A percentile compares a stretch with the other conserved stretches of the same genome.
These are phyloP conservation scores for Ustilago xerochloae DNA, from an alignment of 1,284 basidiomycete species.

Conservation along the genomic window DNA sequence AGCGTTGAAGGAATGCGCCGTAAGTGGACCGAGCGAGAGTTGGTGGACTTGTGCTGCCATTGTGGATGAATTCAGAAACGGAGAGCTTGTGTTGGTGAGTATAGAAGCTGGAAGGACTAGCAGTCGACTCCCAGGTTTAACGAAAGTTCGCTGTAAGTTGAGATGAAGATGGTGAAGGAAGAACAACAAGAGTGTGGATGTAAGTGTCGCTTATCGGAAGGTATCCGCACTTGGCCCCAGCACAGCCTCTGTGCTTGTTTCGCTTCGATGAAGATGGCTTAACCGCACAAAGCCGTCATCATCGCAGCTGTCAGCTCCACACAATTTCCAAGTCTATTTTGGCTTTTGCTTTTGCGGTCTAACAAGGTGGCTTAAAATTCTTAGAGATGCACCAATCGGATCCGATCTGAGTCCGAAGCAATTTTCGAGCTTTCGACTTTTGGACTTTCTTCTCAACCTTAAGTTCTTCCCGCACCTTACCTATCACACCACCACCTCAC, in stretches of 20 bases:
- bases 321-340: not conserved
- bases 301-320: not conserved
- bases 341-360: not conserved
- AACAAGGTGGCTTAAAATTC: not conserved
- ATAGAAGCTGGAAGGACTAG: conserved; percentile 48
- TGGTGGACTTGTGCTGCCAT: conserved; percentile 70
- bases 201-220: too few relatives aligned
- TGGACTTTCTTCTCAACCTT: conserved; percentile 4
- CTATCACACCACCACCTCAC: not conserved
- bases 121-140: conserved; percentile 51
- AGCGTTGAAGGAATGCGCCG: conserved; percentile 90
- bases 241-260: conserved; percentile 10
- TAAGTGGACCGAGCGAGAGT: conserved; percentile 84
- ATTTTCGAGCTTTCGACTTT: conserved; percentile 20
- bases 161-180: not conserved
- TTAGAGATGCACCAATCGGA: conserved; percentile 17
- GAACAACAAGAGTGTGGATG: not conserved
- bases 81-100: not conserved
- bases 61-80: not conserved
- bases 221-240: not conserved
- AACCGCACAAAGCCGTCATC: conserved; percentile 28
- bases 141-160: too few relatives aligned
- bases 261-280: conserved; percentile 8
- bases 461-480: not conserved
- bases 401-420: conserved; percentile 12